Conservation (phyloP, 768 basidiomycete species). For the Lactarius vividus region DNA sequence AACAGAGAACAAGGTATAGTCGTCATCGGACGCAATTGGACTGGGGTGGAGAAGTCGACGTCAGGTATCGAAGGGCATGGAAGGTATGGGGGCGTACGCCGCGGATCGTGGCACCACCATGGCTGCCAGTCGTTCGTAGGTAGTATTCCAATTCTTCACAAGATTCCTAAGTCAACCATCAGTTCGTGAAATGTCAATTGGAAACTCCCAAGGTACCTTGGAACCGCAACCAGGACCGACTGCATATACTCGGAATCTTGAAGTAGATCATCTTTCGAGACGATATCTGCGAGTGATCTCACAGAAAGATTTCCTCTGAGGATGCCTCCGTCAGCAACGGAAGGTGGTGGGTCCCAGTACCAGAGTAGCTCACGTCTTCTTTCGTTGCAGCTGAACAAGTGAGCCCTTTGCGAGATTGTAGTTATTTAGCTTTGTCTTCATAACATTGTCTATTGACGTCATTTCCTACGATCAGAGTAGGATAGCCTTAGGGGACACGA, state of each 20-base stretch:
- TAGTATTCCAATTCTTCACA: conserved; percentile 83
- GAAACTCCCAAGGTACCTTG: conserved; percentile 58
- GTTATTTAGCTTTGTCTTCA: conserved; percentile 86
- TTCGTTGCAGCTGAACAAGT: conserved; percentile 87
- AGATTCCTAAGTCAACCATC: conserved; percentile 50
- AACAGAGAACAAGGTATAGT: conserved; percentile 80
- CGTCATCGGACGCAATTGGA: conserved; percentile 77
- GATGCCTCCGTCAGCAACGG: conserved; percentile 15
- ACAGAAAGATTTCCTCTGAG: conserved; percentile 92
- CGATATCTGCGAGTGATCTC: conserved; percentile 80
- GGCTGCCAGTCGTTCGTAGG: conserved; percentile 80
- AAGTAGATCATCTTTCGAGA: conserved; percentile 77
- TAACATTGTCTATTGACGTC: conserved; percentile 87
- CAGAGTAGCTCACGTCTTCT: conserved; percentile 69
- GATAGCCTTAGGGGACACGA: conserved; percentile 14
- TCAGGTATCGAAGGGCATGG: neutral
- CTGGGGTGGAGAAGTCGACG: conserved; percentile 39
- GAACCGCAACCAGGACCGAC: conserved; percentile 89
- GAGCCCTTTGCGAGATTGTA: conserved; percentile 96
- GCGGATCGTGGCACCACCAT: conserved; percentile 96
- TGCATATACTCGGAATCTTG: conserved; percentile 92
- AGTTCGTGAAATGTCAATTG: neutral
- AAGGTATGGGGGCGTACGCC: conserved; percentile 48
- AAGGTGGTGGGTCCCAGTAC: conserved; percentile 5
- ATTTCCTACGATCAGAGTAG: conserved; percentile 65